These are phyloP conservation scores for Arxiozyma slooffiae DNA, from an alignment of 1,139 yeast genomes.

Conservation along the genomic window DNA sequence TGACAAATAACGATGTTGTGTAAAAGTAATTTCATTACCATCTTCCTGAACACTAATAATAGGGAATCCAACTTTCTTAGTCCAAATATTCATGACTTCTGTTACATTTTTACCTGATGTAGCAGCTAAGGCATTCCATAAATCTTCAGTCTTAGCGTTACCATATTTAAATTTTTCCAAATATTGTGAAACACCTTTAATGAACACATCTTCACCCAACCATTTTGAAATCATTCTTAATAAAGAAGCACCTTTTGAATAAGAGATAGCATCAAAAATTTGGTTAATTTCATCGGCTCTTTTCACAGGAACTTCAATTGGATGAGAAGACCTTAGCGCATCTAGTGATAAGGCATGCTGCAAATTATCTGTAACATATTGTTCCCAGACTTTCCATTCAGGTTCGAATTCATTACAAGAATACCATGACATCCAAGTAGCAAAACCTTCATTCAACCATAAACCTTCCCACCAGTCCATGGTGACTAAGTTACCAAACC, in stretches of 20 bases:
- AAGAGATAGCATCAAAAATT: slow-evolving; percentile 78
- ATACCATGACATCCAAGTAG: slow-evolving; percentile 83
- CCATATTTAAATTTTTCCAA: slow-evolving; percentile 61
- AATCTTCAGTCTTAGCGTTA: slow-evolving; percentile 69
- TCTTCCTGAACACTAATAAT: slow-evolving; percentile 51
- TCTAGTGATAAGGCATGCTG: slow-evolving; percentile 66
- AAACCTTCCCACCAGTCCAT: slow-evolving; percentile 95
- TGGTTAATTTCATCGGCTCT: slow-evolving; percentile 79
- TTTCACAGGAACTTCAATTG: slow-evolving; percentile 75
- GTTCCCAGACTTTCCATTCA: slow-evolving; percentile 79
- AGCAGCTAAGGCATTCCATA: slow-evolving; percentile 68
- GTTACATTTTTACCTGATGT: slow-evolving; percentile 69
- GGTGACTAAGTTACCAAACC: slow-evolving; percentile 88
- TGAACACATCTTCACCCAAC: slow-evolving; percentile 65
- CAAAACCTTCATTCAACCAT: slow-evolving; percentile 88
- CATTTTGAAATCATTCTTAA: slow-evolving; percentile 69
- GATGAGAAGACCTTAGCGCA: slow-evolving; percentile 72
- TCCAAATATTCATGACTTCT: slow-evolving; percentile 72
- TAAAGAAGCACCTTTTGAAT: slow-evolving; percentile 72
- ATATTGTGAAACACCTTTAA: slow-evolving; percentile 69
- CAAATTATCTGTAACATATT: slow-evolving; percentile 56
- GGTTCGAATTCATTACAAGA: slow-evolving; percentile 71
- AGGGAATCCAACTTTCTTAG: slow-evolving; percentile 78
- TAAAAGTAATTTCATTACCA: slow-evolving; percentile 40
- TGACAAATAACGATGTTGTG: slow-evolving; percentile 66